Evolutionary conservation across 139 green algal species (phyloP), one percentile per base, ranked within the genome.

Genomic region (Tetratostichococcus sp.): DNA sequence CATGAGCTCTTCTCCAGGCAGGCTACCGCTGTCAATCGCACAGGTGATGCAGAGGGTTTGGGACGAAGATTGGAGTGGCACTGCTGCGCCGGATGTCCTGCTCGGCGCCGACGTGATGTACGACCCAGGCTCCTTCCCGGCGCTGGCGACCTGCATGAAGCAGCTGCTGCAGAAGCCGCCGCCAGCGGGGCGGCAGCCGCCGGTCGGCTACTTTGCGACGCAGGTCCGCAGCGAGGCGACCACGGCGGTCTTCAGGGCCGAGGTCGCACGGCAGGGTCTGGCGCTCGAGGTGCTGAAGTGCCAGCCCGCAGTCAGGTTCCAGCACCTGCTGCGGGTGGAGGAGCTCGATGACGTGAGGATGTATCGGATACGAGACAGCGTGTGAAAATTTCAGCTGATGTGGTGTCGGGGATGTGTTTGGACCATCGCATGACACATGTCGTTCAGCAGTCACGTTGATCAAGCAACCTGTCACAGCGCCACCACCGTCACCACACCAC

Each of bases 81-180:
- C 59, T 16, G 25, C 35, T 50, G 34, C 17, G 58, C 78, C 75
- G 23, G 85, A 90, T 4, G 33, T 84, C 0, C 70, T 91, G 42
- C 32, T 94, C 4, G 89, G 79, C 0, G 86, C 84, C 21, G 89
- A 94, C 66, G 39, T 94, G 32, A 69, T 91, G 17, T 94, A 94
- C 32, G 89, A 94, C 71, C 86, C 88, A 31, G 67, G 33, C 11
- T 4, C 19, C 50, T 62, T 62, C 19, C 50, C 50, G 19, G 50
- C 19, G 50, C 50, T 62, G 50, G 50, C 26, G 50, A 25, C 50
- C 22, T 26, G 14, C 17, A 26, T 26, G 2, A 62, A 26, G 14
- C 50, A 26, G 50, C 50, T 62, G 50, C 50, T 62, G 11, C 11
- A 25, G 14, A 62, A 17, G 50, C 19, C 50, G 19, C 19, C 19